A percentile compares a stretch with the other conserved stretches of the same genome.
phyloP scores from a whole-genome alignment of 2,329 filamentous ascomycete species.

The Blumeriella jaapii region DNA sequence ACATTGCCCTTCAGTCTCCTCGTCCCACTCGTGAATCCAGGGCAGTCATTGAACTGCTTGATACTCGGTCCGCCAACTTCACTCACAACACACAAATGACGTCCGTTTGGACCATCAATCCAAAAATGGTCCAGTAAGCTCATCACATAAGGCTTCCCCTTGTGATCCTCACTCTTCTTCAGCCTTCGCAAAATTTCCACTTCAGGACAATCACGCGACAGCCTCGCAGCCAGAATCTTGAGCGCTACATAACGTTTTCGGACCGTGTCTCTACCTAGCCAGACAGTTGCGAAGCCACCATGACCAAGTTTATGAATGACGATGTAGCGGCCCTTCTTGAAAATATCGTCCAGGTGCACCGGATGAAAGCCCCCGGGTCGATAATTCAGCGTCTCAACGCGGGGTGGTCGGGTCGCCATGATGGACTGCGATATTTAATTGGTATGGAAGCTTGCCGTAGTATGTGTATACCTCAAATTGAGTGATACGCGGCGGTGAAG shows the following conservation, averaged over 20 bases:
- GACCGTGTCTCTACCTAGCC: slow-evolving; percentile 30
- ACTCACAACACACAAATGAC: slow-evolving; percentile 32
- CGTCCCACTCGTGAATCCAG: slow-evolving; percentile 12
- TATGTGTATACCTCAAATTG: too few species aligned
- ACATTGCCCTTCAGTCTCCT: slow-evolving; percentile 12
- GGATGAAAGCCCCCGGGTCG: slow-evolving; percentile 33
- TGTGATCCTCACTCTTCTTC: slow-evolving; percentile 5
- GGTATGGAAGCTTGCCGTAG: neutral
- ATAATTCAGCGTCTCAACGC: slow-evolving; percentile 14
- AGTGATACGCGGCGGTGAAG: too few species aligned
- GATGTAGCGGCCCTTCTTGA: slow-evolving; percentile 33
- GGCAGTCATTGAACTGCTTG: slow-evolving; percentile 16
- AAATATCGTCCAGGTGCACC: slow-evolving; percentile 31
- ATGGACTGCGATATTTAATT: neutral
- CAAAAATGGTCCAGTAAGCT: slow-evolving; percentile 18
- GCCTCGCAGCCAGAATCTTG: slow-evolving; percentile 13
- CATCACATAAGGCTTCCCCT: slow-evolving; percentile 11
- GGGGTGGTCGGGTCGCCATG: slow-evolving; percentile 1
- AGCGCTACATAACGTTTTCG: slow-evolving; percentile 14
- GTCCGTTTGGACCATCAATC: slow-evolving; percentile 32
- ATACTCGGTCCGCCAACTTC: slow-evolving; percentile 16
- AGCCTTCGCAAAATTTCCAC: slow-evolving; percentile 13
- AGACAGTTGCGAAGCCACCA: slow-evolving; percentile 35
- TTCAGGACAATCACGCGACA: slow-evolving; percentile 11
- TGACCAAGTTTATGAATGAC: slow-evolving; percentile 35